These are phyloP conservation scores for Spergularia marina DNA, from an alignment of 148 eudicot genomes.

Conservation along the genomic window DNA sequence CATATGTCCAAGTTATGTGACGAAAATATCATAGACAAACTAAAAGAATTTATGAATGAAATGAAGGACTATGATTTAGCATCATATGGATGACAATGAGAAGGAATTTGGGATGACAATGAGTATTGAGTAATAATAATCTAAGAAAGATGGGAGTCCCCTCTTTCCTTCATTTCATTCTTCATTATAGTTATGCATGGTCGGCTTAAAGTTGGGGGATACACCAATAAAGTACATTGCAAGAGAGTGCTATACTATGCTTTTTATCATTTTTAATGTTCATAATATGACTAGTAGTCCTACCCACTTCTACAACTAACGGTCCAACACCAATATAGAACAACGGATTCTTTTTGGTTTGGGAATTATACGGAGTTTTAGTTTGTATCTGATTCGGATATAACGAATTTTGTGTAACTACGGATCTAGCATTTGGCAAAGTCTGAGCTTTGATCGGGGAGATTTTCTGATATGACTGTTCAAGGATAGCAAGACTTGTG, in stretches of 20 bases:
- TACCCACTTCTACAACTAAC: neutral
- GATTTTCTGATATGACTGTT: no score
- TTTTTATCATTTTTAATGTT: conserved; percentile 24
- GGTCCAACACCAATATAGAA: neutral
- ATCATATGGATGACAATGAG: conserved; percentile 17
- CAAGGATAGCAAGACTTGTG: no score
- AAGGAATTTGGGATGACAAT: neutral
- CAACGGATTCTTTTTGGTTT: neutral
- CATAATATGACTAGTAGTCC: neutral
- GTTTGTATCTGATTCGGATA: no score
- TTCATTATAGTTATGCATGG: conserved; percentile 19
- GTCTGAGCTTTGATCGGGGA: no score
- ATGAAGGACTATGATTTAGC: conserved; percentile 9
- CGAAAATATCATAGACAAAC: no score
- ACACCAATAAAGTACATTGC: conserved; percentile 24
- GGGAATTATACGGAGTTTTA: no score
- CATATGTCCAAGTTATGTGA: no score
- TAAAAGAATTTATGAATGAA: neutral
- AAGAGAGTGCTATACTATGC: conserved; percentile 16
- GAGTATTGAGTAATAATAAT: neutral
- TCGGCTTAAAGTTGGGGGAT: conserved; percentile 26
- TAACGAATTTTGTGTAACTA: no score
- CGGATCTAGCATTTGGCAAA: no score
- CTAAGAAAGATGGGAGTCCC: conserved; percentile 3
- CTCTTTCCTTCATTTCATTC: neutral